Evolutionary conservation across 768 basidiomycete species (phyloP), one percentile per base, ranked within the genome.

Genomic region (Pleurotus tuber-regium): DNA sequence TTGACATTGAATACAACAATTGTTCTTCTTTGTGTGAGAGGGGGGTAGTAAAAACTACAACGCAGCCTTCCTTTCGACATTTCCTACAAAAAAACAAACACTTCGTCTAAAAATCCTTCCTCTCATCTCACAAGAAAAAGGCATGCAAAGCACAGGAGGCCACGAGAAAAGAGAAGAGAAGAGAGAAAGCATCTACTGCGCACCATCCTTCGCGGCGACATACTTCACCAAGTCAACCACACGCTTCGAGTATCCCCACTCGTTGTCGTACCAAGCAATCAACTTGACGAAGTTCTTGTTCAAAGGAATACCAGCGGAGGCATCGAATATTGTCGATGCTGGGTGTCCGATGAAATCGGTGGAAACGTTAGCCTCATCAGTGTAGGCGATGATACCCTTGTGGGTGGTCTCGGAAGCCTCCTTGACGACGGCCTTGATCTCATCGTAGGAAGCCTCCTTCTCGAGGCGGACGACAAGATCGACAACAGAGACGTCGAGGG

Each of bases 271-370:
- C 93, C 95, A 97, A 36, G 89, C 68, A 67, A 98, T 86, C 63
- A 97, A 83, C 83, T 98, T 98, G 78, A 98, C 89, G 63, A 98
- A 98, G 74, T 86, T 86, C 56, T 74, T 63, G 85, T 89, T 97
- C 67, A 98, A 84, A 66, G 85, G 79, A 68, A 98, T 98, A 61
- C 96, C 96, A 39, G 90, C 96, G 56, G 72, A 73, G 61, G 94
- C 95, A 64, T 98, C 96, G 69, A 98, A 98, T 78, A 94, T 90
- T 54, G 86, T 91, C 54, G 92, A 94, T 52, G 80, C 75, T 53
- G 72, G 67, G 72, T 84, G 69, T 61, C 94, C 91, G 63, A 92
- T 68, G 69, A 97, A 95, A 71, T 97, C 95, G 59, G 92, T 89
- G 50, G 93, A 96, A 66, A 98, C 96, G 64, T 97, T 84, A 16